Evolutionary conservation across 2,329 filamentous ascomycete genomes (phyloP).

Genomic region (Sclerotinia nivalis): DNA sequence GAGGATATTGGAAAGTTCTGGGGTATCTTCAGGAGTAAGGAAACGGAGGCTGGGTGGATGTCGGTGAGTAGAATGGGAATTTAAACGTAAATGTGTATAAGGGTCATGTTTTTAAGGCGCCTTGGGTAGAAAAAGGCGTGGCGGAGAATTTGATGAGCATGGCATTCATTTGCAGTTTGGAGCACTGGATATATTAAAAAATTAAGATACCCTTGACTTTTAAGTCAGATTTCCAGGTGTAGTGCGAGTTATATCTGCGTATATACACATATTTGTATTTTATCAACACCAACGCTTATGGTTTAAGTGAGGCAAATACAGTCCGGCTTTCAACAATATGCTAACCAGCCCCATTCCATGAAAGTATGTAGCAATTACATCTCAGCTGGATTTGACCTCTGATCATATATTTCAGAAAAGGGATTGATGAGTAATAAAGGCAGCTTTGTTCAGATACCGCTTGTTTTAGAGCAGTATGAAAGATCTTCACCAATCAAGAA

Average conservation of each 20-base stretch:
- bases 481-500: not conserved
- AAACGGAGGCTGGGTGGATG: conserved; percentile 8
- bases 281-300: no score
- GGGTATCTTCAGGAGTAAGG: conserved; percentile 12
- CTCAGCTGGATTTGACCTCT: not conserved
- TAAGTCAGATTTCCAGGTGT: not conserved
- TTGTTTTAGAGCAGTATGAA: not conserved
- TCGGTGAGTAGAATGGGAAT: not conserved
- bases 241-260: not conserved
- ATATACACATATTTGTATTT: no score
- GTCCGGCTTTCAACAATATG: not conserved
- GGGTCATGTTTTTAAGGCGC: not conserved
- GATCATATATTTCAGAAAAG: not conserved
- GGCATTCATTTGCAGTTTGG: not conserved
- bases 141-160: not conserved
- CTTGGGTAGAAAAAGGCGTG: not conserved
- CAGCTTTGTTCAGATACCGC: not conserved
- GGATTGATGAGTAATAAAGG: not conserved
- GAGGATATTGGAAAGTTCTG: conserved; percentile 18
- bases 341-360: not conserved
- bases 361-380: not conserved
- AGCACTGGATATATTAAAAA: not conserved
- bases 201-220: not conserved
- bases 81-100: not conserved
- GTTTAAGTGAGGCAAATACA: not conserved